These are phyloP conservation scores for Candida albicans DNA, from an alignment of 1,139 yeast genomes.

Conservation along the genomic window DNA sequence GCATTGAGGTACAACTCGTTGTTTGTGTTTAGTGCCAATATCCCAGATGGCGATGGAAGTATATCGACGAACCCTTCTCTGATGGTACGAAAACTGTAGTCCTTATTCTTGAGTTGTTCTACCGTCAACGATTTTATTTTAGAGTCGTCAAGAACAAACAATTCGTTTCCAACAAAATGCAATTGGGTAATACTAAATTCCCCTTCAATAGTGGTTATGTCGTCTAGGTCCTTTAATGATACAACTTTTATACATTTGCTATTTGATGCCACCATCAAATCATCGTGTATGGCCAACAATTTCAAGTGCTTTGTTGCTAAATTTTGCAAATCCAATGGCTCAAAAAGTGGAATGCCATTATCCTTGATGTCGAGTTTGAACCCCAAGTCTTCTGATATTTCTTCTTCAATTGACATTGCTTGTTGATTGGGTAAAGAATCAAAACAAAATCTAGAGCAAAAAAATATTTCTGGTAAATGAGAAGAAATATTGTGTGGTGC, in stretches of 20 bases:
- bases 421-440: not conserved
- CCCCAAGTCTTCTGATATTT: conserved; percentile 40
- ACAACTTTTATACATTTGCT: conserved; percentile 18
- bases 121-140: conserved; percentile 8
- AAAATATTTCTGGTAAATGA: not conserved
- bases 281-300: conserved; percentile 32
- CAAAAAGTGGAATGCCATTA: conserved; percentile 30
- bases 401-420: conserved; percentile 22
- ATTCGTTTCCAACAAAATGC: conserved; percentile 24
- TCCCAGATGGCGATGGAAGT: conserved; percentile 7
- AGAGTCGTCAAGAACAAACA: conserved; percentile 22
- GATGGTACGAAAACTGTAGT: conserved; percentile 5
- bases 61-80: conserved; percentile 4
- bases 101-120: conserved; percentile 9
- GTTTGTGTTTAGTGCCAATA: conserved; percentile 7
- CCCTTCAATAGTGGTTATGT: conserved; percentile 10
- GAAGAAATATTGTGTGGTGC: not conserved
- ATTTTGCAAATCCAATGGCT: conserved; percentile 25
- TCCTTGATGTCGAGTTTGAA: conserved; percentile 30
- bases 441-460: not conserved
- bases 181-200: conserved; percentile 23
- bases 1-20: conserved; percentile 8
- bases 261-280: conserved; percentile 36
- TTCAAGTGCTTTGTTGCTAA: conserved; percentile 20
- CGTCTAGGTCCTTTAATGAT: conserved; percentile 8